These are phyloP conservation scores for Cubamyces sp. DNA, from an alignment of 768 basidiomycete genomes.

Conservation along the genomic window DNA sequence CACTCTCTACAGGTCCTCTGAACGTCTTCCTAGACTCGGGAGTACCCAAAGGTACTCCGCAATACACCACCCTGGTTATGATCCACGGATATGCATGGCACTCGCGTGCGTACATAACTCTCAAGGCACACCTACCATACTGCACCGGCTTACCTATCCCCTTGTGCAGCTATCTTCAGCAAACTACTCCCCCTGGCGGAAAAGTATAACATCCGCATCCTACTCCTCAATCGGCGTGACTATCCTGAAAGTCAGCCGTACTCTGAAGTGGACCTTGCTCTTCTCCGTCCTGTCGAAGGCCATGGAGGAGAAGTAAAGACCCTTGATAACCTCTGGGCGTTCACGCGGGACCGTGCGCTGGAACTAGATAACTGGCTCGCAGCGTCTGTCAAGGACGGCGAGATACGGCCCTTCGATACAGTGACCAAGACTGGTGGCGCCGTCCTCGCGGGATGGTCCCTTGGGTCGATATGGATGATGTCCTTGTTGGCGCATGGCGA, in stretches of 20 bases:
- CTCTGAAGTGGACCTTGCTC: neutral
- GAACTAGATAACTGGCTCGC: neutral
- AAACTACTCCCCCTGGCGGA: neutral
- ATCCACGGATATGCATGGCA: slow-evolving; percentile 16
- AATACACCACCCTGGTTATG: slow-evolving; percentile 17
- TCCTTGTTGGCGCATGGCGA: neutral
- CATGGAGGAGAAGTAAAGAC: neutral
- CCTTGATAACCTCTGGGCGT: neutral
- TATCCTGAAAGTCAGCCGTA: neutral
- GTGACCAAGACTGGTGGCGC: neutral
- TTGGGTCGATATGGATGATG: neutral
- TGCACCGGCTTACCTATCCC: too few species aligned
- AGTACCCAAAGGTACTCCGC: neutral
- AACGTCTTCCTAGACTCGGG: slow-evolving; percentile 1
- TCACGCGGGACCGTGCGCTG: neutral
- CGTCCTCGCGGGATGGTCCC: neutral
- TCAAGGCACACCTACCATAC: too few species aligned
- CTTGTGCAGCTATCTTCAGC: neutral
- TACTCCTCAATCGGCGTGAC: neutral
- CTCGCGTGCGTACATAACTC: too few species aligned
- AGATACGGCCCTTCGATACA: neutral
- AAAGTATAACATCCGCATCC: neutral
- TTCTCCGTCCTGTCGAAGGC: neutral
- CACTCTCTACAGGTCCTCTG: neutral
- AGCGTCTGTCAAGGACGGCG: neutral